A percentile compares a stretch with the other conserved stretches of the same genome.
phyloP scores from a whole-genome alignment of 1,284 basidiomycete species.

The Melanopsichium pennsylvanicum region DNA sequence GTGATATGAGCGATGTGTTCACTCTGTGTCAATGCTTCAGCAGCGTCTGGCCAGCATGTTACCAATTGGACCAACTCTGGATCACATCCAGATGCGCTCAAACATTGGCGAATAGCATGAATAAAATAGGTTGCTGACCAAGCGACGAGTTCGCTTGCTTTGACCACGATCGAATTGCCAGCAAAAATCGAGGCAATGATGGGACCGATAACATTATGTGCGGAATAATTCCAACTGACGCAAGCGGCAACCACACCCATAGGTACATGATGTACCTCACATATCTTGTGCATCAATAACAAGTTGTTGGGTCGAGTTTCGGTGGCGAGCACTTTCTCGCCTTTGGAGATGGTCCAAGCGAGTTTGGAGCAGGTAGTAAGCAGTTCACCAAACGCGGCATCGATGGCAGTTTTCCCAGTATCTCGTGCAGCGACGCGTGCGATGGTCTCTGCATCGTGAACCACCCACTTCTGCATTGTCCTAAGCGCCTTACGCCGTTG shows the following conservation, averaged over 20 bases:
- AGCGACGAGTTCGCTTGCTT: conserved; percentile 71
- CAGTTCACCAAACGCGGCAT: conserved; percentile 69
- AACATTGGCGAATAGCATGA: conserved; percentile 68
- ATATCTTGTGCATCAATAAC: conserved; percentile 82
- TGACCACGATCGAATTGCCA: conserved; percentile 88
- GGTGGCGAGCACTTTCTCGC: conserved; percentile 44
- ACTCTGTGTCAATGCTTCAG: conserved; percentile 80
- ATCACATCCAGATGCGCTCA: conserved; percentile 76
- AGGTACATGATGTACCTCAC: conserved; percentile 83
- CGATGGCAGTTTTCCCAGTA: conserved; percentile 84
- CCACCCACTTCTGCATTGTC: conserved; percentile 87
- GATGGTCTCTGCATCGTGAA: conserved; percentile 83
- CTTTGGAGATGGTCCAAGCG: conserved; percentile 56
- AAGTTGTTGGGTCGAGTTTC: conserved; percentile 71
- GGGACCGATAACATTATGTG: conserved; percentile 92
- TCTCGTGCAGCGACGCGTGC: conserved; percentile 90
- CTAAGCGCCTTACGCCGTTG: conserved; percentile 81
- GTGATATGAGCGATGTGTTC: conserved; percentile 76
- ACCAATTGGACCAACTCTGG: conserved; percentile 72
- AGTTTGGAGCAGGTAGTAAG: conserved; percentile 60
- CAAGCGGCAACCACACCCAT: conserved; percentile 91
- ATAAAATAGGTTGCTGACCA: conserved; percentile 68
- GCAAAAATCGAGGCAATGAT: conserved; percentile 87
- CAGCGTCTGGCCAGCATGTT: conserved; percentile 86
- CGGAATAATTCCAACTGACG: conserved; percentile 80